Evolutionary conservation across 371 early-diverging fungal genomes (phyloP).

Genomic region (Blyttiomyces sp.): DNA sequence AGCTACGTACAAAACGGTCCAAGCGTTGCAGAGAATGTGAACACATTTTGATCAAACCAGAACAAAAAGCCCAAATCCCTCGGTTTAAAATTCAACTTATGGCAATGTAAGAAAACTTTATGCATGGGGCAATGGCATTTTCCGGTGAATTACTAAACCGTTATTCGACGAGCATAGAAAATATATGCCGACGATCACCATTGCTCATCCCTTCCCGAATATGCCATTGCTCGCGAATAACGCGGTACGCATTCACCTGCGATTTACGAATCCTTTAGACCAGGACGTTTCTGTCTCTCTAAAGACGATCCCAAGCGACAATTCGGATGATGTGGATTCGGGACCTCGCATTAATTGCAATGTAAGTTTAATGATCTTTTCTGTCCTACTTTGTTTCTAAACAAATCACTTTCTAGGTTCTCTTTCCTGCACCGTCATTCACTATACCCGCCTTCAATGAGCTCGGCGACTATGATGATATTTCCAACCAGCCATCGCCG

Average conservation of each 20-base stretch:
- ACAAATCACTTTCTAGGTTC: too few species aligned
- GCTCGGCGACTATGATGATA: constrained; percentile 77
- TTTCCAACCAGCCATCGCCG: background rate
- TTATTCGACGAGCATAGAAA: constrained; percentile 42
- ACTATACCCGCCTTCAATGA: constrained; percentile 75
- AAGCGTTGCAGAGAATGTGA: constrained; percentile 85
- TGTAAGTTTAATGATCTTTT: too few species aligned
- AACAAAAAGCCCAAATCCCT: constrained; percentile 82
- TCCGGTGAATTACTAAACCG: background rate
- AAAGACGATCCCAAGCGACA: too few species aligned
- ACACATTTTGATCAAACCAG: constrained; percentile 86
- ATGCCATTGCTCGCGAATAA: constrained; percentile 33
- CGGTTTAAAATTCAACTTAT: constrained; percentile 83
- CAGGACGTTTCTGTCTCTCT: too few species aligned
- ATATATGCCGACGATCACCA: constrained; percentile 73
- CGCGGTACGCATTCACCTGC: constrained; percentile 63
- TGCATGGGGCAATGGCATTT: background rate
- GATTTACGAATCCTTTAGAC: constrained; percentile 81
- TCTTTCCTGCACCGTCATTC: constrained; percentile 67
- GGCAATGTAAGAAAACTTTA: constrained; percentile 58
- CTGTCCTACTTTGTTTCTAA: too few species aligned
- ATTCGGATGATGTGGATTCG: too few species aligned
- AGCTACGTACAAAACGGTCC: constrained; percentile 78
- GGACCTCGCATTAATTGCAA: too few species aligned
- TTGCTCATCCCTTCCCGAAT: constrained; percentile 54